These are phyloP conservation scores for Rhodotorula taiwanensis DNA, from an alignment of 768 basidiomycete genomes.

Conservation along the genomic window DNA sequence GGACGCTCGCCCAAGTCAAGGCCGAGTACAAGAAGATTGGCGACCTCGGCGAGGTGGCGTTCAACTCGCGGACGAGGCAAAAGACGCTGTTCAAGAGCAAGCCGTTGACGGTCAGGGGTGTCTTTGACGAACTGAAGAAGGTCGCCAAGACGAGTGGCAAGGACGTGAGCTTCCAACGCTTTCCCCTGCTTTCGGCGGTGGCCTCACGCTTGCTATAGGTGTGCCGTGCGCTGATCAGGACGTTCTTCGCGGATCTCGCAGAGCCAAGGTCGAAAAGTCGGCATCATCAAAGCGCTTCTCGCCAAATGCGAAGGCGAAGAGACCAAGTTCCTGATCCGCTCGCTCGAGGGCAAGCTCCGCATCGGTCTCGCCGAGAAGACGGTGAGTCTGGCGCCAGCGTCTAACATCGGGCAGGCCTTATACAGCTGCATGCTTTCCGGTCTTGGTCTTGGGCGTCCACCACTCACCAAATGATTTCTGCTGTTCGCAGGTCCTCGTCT, in stretches of 20 bases:
- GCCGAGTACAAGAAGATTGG: constrained; percentile 89
- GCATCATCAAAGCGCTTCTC: constrained; percentile 85
- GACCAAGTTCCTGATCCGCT: constrained; percentile 93
- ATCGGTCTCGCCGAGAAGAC: constrained; percentile 96
- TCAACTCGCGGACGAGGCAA: constrained; percentile 60
- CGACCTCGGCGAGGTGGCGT: constrained; percentile 92
- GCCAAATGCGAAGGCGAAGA: constrained; percentile 82
- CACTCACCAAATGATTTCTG: no score
- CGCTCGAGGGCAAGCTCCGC: constrained; percentile 89
- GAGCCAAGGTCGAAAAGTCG: constrained; percentile 93
- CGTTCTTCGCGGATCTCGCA: no score
- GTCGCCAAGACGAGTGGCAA: constrained; percentile 62
- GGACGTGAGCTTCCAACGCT: constrained; percentile 7
- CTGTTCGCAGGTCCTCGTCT: constrained; percentile 52
- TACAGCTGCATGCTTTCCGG: background rate
- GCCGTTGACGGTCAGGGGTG: constrained; percentile 74
- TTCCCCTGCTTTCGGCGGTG: no score
- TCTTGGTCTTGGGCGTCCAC: no score
- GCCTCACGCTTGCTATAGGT: no score
- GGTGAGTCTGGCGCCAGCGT: constrained; percentile 40
- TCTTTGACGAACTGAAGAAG: constrained; percentile 82
- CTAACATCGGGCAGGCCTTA: no score
- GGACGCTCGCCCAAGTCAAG: constrained; percentile 72
- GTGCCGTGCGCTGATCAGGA: no score
- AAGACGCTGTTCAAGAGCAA: constrained; percentile 92